Percentiles rank a stretch among this genome's conserved stretches.
These are phyloP conservation scores for Dentiscutata heterogama DNA, from an alignment of 371 early-diverging fungal species.

Conservation along the genomic window DNA sequence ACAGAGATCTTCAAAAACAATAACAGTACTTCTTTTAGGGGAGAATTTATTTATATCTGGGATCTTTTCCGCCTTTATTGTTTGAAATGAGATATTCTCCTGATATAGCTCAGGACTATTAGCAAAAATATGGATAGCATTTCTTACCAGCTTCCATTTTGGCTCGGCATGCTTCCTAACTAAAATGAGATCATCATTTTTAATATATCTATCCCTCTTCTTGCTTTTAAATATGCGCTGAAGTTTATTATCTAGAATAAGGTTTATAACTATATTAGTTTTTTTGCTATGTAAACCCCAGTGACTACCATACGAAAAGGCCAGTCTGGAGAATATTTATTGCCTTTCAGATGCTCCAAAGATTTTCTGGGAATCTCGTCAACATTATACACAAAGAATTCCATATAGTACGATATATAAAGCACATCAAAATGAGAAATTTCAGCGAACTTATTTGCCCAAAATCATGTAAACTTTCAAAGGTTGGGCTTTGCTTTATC, in stretches of 20 bases:
- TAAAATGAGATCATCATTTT: neutral
- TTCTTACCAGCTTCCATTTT: neutral
- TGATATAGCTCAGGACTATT: constrained; percentile 29
- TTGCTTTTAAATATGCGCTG: constrained; percentile 13
- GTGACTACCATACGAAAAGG: constrained; percentile 13
- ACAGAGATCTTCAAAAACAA: no score
- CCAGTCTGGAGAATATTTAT: constrained; percentile 10
- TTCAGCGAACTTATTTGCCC: no score
- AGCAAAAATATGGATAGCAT: neutral
- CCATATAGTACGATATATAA: constrained; percentile 14
- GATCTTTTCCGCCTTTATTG: no score
- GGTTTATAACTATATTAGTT: constrained; percentile 16
- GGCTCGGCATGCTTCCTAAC: neutral
- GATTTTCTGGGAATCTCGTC: neutral
- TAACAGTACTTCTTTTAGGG: no score
- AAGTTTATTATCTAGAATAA: neutral
- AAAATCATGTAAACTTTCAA: no score
- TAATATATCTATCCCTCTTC: neutral
- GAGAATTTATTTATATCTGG: no score
- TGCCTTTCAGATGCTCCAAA: neutral
- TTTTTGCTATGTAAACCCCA: constrained; percentile 21
- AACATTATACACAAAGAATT: constrained; percentile 1
- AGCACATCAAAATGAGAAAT: neutral
- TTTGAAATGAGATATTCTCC: no score
- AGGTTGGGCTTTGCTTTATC: no score